Percentiles rank a stretch among this genome's conserved stretches.
phyloP scores from a whole-genome alignment of 257 asterid genomes.

The Nicotiana sylvestris region DNA sequence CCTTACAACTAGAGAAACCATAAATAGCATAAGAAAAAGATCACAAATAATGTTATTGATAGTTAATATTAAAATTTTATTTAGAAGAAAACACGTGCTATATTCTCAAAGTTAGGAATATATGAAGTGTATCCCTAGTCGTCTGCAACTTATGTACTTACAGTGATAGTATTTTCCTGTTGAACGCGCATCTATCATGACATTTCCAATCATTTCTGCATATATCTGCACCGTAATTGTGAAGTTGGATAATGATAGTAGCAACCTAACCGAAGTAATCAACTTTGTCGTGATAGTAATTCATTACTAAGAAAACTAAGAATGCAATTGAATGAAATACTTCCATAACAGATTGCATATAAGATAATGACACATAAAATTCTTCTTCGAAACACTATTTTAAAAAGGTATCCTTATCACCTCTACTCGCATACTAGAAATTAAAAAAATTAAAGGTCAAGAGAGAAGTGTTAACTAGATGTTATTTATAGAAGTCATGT shows the following conservation, averaged over 20 bases:
- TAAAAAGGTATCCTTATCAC: background rate
- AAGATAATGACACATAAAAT: background rate
- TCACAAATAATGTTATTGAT: background rate
- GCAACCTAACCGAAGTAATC: background rate
- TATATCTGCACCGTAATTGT: constrained; percentile 57
- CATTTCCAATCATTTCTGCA: constrained; percentile 92
- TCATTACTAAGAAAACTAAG: background rate
- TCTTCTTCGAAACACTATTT: background rate
- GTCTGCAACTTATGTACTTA: constrained; percentile 30
- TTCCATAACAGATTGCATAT: background rate
- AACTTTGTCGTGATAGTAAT: background rate
- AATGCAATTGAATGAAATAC: background rate
- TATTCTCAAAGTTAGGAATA: background rate
- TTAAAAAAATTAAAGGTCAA: background rate
- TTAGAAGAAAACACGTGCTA: background rate
- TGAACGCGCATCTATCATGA: constrained; percentile 96
- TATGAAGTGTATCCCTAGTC: background rate
- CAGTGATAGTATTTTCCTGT: constrained; percentile 99
- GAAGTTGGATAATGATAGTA: background rate
- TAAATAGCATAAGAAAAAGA: background rate
- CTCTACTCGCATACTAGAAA: background rate
- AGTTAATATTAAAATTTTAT: background rate
- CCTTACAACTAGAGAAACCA: constrained; percentile 61
- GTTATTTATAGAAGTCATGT: background rate
- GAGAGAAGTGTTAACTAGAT: background rate